Evolutionary conservation across 108 stramenopile genomes (phyloP), one percentile per base, ranked within the genome.

Genomic region (Mediolabrus comicus): DNA sequence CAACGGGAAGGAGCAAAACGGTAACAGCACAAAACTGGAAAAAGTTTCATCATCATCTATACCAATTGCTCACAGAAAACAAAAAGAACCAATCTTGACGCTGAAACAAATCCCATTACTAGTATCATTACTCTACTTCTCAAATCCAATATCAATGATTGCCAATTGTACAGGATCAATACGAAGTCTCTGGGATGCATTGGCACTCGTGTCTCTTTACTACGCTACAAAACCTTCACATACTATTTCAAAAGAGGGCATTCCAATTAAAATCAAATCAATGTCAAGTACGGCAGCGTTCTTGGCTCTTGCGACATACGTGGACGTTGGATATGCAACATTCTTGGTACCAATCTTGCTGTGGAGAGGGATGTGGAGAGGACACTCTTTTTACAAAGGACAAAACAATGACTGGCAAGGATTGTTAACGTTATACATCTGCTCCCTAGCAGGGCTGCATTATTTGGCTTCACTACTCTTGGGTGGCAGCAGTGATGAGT

Each of bases 301-400:
- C 39, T 72, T 92, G 52, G 86, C 85, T 17, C 22, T 84, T 49
- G 87, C 85, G 3, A 57, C 84, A 1, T 86, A 89, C 64, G 57
- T 77, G 13, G 85, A 91, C 38, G 63, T 67, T 13, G 73, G 74
- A n/a, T 76, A 81, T 55, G 56, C 53, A 13, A 66, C 74, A 8
- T 84, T 75, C 49, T 36, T 85, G 59, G 9, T 87, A 9, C 87
- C 87, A 8, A 43, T 86, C 28, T 28, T 79, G 69, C 27, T 75
- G 11, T 74, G 62, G 65, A 70, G 65, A 41, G 74, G 75, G 9
- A 29, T 67, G n/a, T 10, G 16, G 34, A 68, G 57, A 32, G 31
- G 26, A 38, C 29, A 66, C 22, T 66, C 65, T 26, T 53, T 59
- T 6, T 1, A 41, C 73, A 54, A 31, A 10, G 33, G 11, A 12